phyloP scores from a whole-genome alignment of 148 eudicot genomes.

The Polygonum aviculare region DNA sequence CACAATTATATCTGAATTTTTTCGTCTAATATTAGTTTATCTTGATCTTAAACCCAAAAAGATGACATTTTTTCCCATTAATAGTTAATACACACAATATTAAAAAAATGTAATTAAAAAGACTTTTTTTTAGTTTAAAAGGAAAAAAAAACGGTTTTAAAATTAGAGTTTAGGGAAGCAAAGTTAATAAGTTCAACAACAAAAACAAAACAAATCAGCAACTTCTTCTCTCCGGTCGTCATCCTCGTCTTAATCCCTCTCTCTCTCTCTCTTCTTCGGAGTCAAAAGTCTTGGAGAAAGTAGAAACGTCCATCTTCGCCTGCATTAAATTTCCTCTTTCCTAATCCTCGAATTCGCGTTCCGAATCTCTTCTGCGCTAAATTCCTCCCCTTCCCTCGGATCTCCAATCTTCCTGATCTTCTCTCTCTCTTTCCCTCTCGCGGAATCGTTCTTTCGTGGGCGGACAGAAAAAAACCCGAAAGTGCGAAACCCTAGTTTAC shows the following conservation, averaged over 20 bases:
- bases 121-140: no score
- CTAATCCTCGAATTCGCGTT: constrained; percentile 4
- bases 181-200: not conserved
- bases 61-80: no score
- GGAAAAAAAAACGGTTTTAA: no score
- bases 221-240: constrained; percentile 7
- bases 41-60: no score
- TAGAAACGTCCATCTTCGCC: not conserved
- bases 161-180: not conserved
- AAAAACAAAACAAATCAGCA: not conserved
- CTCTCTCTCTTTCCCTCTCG: constrained; percentile 1
- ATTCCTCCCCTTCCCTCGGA: not conserved
- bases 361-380: not conserved
- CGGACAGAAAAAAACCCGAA: not conserved
- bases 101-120: no score
- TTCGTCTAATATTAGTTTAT: no score
- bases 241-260: not conserved
- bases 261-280: not conserved
- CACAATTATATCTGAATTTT: no score
- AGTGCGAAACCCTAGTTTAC: not conserved
- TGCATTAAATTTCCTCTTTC: constrained; percentile 8
- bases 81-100: no score
- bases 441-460: not conserved
- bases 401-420: not conserved
- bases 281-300: constrained; percentile 6